These are phyloP conservation scores for Brassica juncea DNA, from an alignment of 345 rosid genomes.

Conservation along the genomic window DNA sequence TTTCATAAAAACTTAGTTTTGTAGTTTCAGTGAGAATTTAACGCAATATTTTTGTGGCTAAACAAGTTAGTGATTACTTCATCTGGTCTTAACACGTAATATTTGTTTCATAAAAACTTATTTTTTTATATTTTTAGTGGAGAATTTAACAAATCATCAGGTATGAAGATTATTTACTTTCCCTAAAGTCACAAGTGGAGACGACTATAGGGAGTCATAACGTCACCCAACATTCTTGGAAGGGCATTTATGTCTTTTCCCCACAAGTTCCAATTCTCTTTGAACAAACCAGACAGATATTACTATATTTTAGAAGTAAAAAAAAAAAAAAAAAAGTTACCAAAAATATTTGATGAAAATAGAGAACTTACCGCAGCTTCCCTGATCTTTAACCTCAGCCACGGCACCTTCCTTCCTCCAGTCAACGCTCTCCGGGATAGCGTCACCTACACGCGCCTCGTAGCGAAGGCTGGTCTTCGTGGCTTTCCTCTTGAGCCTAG, in stretches of 20 bases:
- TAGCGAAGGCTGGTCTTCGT: slow-evolving; percentile 50
- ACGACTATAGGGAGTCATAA: neutral
- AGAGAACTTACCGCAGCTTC: slow-evolving; percentile 65
- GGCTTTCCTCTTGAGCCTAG: slow-evolving; percentile 43
- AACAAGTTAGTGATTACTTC: neutral
- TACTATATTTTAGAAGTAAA: neutral
- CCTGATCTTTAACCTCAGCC: slow-evolving; percentile 75
- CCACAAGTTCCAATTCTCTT: neutral
- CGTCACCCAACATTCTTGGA: neutral
- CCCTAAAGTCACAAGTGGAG: neutral
- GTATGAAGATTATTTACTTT: neutral
- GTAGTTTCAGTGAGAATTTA: neutral
- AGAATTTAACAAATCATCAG: neutral
- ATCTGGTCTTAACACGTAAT: neutral
- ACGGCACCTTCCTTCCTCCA: slow-evolving; percentile 91
- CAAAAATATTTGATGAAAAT: neutral
- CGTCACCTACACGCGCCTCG: slow-evolving; percentile 60
- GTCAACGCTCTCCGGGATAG: slow-evolving; percentile 64
- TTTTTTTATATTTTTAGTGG: neutral
- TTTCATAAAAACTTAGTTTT: neutral
- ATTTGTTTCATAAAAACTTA: neutral
- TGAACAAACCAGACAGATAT: neutral
- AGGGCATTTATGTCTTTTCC: neutral
- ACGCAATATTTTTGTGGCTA: neutral
- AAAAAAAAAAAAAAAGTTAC: neutral